Base-by-base conservation (phyloP, 1,139 yeast species). In the Blastobotrys serpentis region DNA sequence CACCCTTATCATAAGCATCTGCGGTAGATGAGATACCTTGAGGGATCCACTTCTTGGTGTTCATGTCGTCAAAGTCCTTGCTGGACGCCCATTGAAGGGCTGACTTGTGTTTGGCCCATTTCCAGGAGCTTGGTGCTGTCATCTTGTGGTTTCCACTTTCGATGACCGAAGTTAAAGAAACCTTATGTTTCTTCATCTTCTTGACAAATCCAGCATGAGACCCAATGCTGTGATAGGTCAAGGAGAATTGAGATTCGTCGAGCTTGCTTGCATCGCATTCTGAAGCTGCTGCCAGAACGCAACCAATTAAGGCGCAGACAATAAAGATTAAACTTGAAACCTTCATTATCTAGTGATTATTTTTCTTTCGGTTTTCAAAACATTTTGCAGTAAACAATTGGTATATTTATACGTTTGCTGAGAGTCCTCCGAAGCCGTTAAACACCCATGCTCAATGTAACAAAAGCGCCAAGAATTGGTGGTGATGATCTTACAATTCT, bases 1-100 rank as follows among this genome's bases (percentile, higher is more conserved):
- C 42, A 17, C 50, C 50, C 25, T 47, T 47, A 1, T 33, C 50
- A 23, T 43, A 43, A 11, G 50, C 50, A 26, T 47, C 50, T 16
- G 32, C 32, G 22, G 50, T 43, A 13, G 50, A 47, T 1, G 47
- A 43, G 16, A 47, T 47, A 17, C 50, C 50, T 34, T 47, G 50
- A 2, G 50, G 50, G 26, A 43, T 38, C 50, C 50, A 47, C 30
- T 47, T 43, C 4, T 22, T 21, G 2, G 46, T 47, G 14, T 29
- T 25, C 36, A 39, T 22, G 44, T 47, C 50, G 23, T 47, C 36
- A 18, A 47, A 47, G 32, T 38, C 38, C 18, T 19, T 21, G 5
- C 30, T 38, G n/a, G 26, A 25, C 22, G 39, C 50, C 44, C 46
- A 47, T 23, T 26, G 16, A n/a, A 47, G 42, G 29, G 50, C 47